Evolutionary conservation across 495 filamentous ascomycete genomes (phyloP).

Genomic region (Penicillium robsamsonii): DNA sequence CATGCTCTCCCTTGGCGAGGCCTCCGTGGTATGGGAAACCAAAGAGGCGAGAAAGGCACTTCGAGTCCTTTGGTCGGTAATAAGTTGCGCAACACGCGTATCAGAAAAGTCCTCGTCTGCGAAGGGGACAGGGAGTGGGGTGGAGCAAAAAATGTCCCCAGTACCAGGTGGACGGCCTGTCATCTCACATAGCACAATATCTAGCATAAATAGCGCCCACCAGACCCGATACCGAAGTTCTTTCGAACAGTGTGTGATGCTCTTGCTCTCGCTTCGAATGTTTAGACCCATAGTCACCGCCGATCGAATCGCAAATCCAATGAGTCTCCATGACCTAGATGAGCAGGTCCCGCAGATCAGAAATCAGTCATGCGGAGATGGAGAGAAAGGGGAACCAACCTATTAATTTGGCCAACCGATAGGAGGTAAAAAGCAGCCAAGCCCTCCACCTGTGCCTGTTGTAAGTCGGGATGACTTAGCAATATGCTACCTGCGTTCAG

Average conservation of each 20-base stretch:
- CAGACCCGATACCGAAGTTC: constrained; percentile 42
- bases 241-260: constrained; percentile 47
- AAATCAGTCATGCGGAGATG: background rate
- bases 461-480: constrained; percentile 51
- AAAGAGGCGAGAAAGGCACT: constrained; percentile 19
- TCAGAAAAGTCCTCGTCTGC: constrained; percentile 49
- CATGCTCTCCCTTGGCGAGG: constrained; percentile 2
- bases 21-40: constrained; percentile 10
- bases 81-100: constrained; percentile 29
- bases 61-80: constrained; percentile 30
- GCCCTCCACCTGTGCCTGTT: constrained; percentile 50
- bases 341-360: background rate
- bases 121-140: constrained; percentile 52
- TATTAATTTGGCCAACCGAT: constrained; percentile 51
- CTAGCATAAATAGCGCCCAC: constrained; percentile 60
- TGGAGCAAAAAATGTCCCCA: constrained; percentile 52
- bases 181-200: constrained; percentile 55
- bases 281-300: constrained; percentile 60
- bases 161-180: constrained; percentile 59
- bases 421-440: constrained; percentile 54
- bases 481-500: constrained; percentile 51
- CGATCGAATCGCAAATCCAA: constrained; percentile 58
- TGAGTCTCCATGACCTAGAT: constrained; percentile 49
- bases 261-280: constrained; percentile 54
- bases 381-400: constrained; percentile 32